phyloP scores from a whole-genome alignment of 345 rosid species.

The Lagerstroemia speciosa region DNA sequence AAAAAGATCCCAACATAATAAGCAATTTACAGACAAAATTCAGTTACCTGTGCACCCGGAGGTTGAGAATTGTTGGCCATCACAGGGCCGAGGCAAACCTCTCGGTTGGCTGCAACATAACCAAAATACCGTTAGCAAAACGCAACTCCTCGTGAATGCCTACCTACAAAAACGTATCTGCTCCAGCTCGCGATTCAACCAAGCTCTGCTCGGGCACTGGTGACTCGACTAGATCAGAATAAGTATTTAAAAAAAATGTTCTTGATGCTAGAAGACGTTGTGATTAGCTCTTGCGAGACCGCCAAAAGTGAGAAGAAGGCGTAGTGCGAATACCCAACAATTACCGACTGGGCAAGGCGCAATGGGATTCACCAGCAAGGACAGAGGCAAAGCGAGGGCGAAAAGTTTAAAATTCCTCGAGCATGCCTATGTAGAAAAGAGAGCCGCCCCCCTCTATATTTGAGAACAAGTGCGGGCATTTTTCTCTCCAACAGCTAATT shows the following conservation, averaged over 20 bases:
- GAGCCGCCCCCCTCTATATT: background rate
- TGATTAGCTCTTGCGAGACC: background rate
- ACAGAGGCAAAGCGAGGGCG: background rate
- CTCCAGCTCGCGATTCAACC: background rate
- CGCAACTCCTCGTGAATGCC: background rate
- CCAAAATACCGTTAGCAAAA: constrained; percentile 1
- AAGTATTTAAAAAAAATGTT: background rate
- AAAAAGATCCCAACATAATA: background rate
- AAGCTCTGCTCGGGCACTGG: background rate
- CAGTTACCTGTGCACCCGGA: constrained; percentile 50
- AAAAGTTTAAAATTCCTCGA: background rate
- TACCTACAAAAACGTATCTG: background rate
- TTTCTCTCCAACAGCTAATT: background rate
- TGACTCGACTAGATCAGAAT: background rate
- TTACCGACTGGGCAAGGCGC: background rate
- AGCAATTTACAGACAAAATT: background rate
- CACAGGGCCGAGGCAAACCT: background rate
- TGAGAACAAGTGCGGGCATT: background rate
- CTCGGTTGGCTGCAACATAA: background rate
- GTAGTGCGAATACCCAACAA: background rate
- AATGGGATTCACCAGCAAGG: background rate
- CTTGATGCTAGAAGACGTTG: background rate
- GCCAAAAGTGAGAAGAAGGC: background rate
- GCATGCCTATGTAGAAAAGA: background rate
- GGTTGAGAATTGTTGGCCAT: constrained; percentile 71